A percentile compares a stretch with the other conserved stretches of the same genome.
Evolutionary conservation across 225 moss, liverwort and hornwort species (phyloP).

Genomic region (Straminergon stramineum): DNA sequence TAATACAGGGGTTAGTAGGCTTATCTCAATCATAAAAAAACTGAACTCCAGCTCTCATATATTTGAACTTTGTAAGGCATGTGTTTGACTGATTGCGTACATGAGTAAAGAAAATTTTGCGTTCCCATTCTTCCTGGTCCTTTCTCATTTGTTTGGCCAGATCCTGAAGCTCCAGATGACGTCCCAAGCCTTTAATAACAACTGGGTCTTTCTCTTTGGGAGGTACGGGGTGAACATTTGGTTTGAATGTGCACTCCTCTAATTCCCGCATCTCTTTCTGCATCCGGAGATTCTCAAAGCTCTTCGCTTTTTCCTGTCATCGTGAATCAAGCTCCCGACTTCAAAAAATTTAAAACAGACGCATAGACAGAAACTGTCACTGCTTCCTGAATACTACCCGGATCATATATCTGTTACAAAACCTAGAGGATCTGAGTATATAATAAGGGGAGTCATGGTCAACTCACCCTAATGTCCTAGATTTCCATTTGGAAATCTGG

Average conservation of each 20-base stretch:
- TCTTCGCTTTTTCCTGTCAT: conserved; percentile 62
- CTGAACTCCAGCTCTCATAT: neutral
- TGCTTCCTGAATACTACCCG: neutral
- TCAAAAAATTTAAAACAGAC: neutral
- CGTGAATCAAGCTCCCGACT: neutral
- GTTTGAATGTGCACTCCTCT: conserved; percentile 82
- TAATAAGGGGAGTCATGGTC: neutral
- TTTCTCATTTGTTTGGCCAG: conserved; percentile 82
- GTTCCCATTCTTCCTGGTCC: conserved; percentile 85
- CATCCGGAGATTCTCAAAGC: conserved; percentile 50
- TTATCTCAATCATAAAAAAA: neutral
- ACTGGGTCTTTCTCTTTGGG: conserved; percentile 59
- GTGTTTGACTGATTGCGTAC: conserved; percentile 6
- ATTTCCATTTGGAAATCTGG: neutral
- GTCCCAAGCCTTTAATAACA: conserved; percentile 74
- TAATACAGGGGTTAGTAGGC: neutral
- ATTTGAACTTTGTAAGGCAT: neutral
- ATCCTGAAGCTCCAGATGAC: conserved; percentile 80
- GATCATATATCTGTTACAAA: neutral
- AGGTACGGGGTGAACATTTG: conserved; percentile 45
- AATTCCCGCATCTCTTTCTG: conserved; percentile 68
- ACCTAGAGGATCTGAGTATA: neutral
- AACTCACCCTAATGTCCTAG: neutral
- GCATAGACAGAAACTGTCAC: neutral
- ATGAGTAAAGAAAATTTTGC: conserved; percentile 74